A percentile compares a stretch with the other conserved stretches of the same genome.
phyloP scores from a whole-genome alignment of 2,329 filamentous ascomycete genomes.

The Hypoxylon sp. region DNA sequence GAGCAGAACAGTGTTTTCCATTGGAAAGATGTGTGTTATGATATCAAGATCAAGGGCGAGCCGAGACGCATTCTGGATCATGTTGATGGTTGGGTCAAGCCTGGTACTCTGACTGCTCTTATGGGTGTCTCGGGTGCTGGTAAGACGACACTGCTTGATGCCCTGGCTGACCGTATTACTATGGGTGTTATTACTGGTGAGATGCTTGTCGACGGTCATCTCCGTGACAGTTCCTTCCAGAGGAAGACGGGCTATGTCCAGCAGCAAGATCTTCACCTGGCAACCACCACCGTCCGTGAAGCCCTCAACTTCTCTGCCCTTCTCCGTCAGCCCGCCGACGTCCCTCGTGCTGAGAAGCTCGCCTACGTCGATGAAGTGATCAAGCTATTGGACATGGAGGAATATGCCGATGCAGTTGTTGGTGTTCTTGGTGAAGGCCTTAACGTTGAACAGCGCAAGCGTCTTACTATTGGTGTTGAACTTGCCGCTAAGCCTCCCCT shows the following conservation, averaged over 20 bases:
- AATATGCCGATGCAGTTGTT: slow-evolving; percentile 90
- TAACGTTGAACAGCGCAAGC: slow-evolving; percentile 78
- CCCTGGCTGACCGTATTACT: slow-evolving; percentile 85
- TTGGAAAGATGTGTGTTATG: slow-evolving; percentile 86
- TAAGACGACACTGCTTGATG: slow-evolving; percentile 91
- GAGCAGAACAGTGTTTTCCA: slow-evolving; percentile 83
- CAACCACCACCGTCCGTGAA: slow-evolving; percentile 89
- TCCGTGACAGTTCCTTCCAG: slow-evolving; percentile 86
- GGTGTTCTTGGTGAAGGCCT: slow-evolving; percentile 91
- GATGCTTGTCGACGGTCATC: slow-evolving; percentile 77
- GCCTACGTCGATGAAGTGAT: slow-evolving; percentile 93
- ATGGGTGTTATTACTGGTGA: slow-evolving; percentile 91
- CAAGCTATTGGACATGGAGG: slow-evolving; percentile 88
- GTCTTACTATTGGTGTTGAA: slow-evolving; percentile 96
- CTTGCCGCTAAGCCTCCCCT: slow-evolving; percentile 91
- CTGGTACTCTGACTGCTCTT: slow-evolving; percentile 87
- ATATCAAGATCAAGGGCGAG: slow-evolving; percentile 83
- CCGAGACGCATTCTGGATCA: slow-evolving; percentile 83
- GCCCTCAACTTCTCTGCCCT: slow-evolving; percentile 88
- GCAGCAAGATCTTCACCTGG: slow-evolving; percentile 90
- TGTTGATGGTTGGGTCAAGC: slow-evolving; percentile 94
- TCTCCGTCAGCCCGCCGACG: slow-evolving; percentile 83
- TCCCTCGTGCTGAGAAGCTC: slow-evolving; percentile 82
- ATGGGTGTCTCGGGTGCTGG: slow-evolving; percentile 96
- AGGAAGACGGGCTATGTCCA: slow-evolving; percentile 94